These are phyloP conservation scores for Sphenostylis stenocarpa DNA, from an alignment of 306 rosid species.

Conservation along the genomic window DNA sequence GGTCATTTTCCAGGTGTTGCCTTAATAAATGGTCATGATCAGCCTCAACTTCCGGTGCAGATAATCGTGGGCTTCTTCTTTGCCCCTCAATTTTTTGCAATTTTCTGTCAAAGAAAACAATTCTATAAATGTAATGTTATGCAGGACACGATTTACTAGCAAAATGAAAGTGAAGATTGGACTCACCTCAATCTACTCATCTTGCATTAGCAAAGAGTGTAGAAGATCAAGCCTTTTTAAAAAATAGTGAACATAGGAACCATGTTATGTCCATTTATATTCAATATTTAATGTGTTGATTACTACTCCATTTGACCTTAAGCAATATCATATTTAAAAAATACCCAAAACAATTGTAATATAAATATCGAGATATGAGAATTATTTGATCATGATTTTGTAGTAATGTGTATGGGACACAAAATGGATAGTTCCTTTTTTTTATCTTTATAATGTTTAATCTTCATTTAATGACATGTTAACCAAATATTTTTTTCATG, in stretches of 20 bases:
- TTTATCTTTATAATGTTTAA: not conserved
- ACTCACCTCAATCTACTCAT: slow-evolving; percentile 52
- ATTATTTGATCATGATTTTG: not conserved
- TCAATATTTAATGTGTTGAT: not conserved
- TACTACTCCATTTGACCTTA: not conserved
- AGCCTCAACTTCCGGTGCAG: slow-evolving; percentile 43
- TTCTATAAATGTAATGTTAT: not conserved
- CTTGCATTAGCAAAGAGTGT: not conserved
- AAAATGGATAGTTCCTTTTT: not conserved
- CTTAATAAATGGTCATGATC: not conserved
- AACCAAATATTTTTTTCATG: not conserved
- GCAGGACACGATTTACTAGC: not conserved
- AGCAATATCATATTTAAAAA: not conserved
- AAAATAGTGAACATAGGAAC: not conserved
- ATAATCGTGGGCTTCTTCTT: slow-evolving; percentile 61
- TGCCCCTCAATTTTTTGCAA: slow-evolving; percentile 46
- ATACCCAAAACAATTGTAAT: not conserved
- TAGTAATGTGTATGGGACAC: not conserved
- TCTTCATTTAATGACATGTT: not conserved
- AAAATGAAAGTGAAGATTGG: not conserved
- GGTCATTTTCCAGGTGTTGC: not conserved
- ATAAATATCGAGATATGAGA: not conserved
- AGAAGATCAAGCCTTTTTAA: slow-evolving; percentile 5
- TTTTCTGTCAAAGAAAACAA: slow-evolving; percentile 31
- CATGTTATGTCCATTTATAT: not conserved